A percentile compares a stretch with the other conserved stretches of the same genome.
These are phyloP conservation scores for Cystobasidiopsis lactophilus DNA, from an alignment of 768 basidiomycete genomes.

Conservation along the genomic window DNA sequence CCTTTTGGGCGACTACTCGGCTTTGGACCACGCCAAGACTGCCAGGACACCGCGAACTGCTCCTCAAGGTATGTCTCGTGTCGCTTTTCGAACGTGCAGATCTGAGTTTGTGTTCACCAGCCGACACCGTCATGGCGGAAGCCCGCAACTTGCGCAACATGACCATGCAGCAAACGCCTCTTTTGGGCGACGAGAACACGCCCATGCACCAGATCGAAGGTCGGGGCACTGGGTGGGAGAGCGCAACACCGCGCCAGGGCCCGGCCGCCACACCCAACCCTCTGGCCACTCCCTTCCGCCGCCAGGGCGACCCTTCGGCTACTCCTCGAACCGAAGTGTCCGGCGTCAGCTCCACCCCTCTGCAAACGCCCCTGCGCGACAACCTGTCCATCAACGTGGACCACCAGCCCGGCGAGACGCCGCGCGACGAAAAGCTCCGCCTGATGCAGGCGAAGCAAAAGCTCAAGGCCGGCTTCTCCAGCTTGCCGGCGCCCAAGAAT, in stretches of 20 bases:
- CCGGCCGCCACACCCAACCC: constrained; percentile 91
- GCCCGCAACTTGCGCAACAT: constrained; percentile 88
- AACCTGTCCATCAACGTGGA: constrained; percentile 64
- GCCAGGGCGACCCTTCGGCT: constrained; percentile 28
- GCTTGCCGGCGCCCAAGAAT: constrained; percentile 77
- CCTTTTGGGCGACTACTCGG: constrained; percentile 78
- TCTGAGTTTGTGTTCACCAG: constrained; percentile 30
- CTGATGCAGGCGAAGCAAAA: constrained; percentile 45
- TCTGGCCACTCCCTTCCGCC: constrained; percentile 56
- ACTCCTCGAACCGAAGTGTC: constrained; percentile 32
- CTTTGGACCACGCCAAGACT: constrained; percentile 66
- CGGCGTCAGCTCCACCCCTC: constrained; percentile 43
- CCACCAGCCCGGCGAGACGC: constrained; percentile 41
- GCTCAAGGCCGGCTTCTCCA: constrained; percentile 58
- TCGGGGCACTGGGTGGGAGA: constrained; percentile 80
- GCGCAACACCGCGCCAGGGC: constrained; percentile 80
- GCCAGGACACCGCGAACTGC: constrained; percentile 85
- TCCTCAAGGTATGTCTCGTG: constrained; percentile 50
- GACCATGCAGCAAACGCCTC: constrained; percentile 73
- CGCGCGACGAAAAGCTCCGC: constrained; percentile 48
- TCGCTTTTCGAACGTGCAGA: neutral
- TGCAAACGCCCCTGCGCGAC: constrained; percentile 88
- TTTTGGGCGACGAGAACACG: constrained; percentile 93
- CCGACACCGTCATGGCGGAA: constrained; percentile 83
- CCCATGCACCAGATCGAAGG: constrained; percentile 50